Conservation (phyloP, 2,329 filamentous ascomycete species). For the Xylariaceae sp. region DNA sequence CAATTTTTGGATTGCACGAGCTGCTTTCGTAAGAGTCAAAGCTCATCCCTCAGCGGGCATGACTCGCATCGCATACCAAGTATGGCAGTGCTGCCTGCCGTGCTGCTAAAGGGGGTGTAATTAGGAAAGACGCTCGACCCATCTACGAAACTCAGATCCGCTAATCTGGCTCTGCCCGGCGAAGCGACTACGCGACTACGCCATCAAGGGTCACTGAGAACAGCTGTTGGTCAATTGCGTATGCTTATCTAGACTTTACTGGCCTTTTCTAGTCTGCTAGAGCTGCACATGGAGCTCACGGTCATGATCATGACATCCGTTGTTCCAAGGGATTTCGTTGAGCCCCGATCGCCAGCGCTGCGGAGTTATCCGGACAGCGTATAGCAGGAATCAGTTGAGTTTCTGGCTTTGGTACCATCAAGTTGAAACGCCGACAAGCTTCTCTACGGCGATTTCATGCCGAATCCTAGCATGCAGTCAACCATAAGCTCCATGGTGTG, state of each 20-base stretch:
- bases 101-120: neutral
- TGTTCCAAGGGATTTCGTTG: too few relatives aligned
- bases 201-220: too few relatives aligned
- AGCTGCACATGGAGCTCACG: constrained; percentile 5
- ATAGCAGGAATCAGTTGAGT: neutral
- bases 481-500: too few relatives aligned
- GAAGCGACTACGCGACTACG: too few relatives aligned
- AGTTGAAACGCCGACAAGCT: constrained; percentile 8
- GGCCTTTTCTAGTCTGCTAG: neutral
- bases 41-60: constrained; percentile 8
- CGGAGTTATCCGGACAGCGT: neutral
- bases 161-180: neutral
- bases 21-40: constrained; percentile 3
- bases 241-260: neutral
- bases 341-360: constrained; percentile 2
- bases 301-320: constrained; percentile 7
- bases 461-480: too few relatives aligned
- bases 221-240: neutral
- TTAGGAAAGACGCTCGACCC: neutral
- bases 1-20: constrained; percentile 7
- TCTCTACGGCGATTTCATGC: too few relatives aligned
- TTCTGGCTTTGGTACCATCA: constrained; percentile 2
- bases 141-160: constrained; percentile 7
- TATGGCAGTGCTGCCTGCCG: neutral
- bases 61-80: too few relatives aligned